Base-by-base conservation (phyloP, 352 stramenopile genomes). In the Pythium aristosporum region DNA sequence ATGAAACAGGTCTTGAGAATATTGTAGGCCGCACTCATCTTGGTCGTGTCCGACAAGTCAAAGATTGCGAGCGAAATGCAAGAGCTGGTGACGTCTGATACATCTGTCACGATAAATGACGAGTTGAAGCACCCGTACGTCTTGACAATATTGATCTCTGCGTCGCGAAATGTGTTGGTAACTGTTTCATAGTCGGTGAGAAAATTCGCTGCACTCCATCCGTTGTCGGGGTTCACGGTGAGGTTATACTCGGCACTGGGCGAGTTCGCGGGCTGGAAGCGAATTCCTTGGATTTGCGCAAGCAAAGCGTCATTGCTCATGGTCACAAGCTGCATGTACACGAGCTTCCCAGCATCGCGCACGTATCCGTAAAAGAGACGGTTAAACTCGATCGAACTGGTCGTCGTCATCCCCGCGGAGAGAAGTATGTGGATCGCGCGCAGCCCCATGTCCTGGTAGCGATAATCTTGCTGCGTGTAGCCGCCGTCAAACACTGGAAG, bases 1-100 rank as follows among this genome's bases (percentile, higher is more conserved):
- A 97, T 92, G 62, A 96, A 95, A 11, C 79, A 76, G 8, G 88
- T 97, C 59, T 94, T 96, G 52, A 94, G 64, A 50, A 96, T 89
- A 57, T 92, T 96, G 71, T 87, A 96, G 21, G 73, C 76, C 18
- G 89, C 88, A 41, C 72, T 69, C 0, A 75, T 77, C 18, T 70
- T 75, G 32, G 71, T 73, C 16, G 69, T 62, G 16, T 78, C 62
- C 5, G 82, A 86, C 34, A 95, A 83, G 64, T 97, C 85, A 61
- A 97, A 97, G 59, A 92, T 87, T 6, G 88, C 89, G 43, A 89
- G 73, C 51, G 82, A 90, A 49, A 89, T 76, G 55, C 82, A 92
- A 23, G 74, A 62, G 55, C 75, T 89, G 2, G 76, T 76, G 15
- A 57, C 67, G 54, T 87, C 72, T 0, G 84, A 63, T 0, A 66